Evolutionary conservation across 169 alveolate genomes (phyloP), one percentile per base, ranked within the genome.

Genomic region (Eimeria necatrix): DNA sequence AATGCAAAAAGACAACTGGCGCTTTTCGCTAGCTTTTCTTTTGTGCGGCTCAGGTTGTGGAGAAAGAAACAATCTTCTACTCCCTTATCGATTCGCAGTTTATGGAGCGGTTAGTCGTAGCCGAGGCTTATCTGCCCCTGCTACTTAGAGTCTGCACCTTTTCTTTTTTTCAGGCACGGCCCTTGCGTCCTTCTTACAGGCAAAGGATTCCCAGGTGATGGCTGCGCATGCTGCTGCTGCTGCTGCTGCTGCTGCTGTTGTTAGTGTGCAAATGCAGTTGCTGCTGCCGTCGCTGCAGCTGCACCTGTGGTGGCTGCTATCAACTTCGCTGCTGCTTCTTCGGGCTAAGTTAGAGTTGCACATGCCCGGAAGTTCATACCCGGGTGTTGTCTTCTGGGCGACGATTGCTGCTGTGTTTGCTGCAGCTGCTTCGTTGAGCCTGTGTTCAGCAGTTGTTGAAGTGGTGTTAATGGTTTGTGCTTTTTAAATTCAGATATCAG

Each of bases 111-210:
- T 68, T 68, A 7, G 78, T 68, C 32, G 4, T 1, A 10, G 68
- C 68, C 22, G 20, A 3, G 20, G 68, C 68, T 56, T 0, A 32
- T 0, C 68, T 56, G 12, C 68, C 22, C 20, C 12, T 56, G 20
- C 68, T 0, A 0, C 68, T 56, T 56, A 18, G 12, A 56, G 12
- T 56, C 68, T 56, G 20, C 20, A 10, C 68, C 12, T 56, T 18
- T 18, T 18, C 12, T 56, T 10, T 56, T 10, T 10, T 14, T 7
- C 78, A 68, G 78, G 14, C 9, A 68, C 32, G 78, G 78, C 32
- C 78, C 78, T 14, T 68, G 78, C n/a, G 78, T 68, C 46, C 78
- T 68, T n/a, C 14, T 68, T 18, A 68, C 78, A 3, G 78, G 78
- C 12, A 68, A 68, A 68, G 78, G 78, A n/a, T 68, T 68, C 32